Evolutionary conservation across 2,329 filamentous ascomycete species (phyloP).

Genomic region (Tolypocladium amazonense): DNA sequence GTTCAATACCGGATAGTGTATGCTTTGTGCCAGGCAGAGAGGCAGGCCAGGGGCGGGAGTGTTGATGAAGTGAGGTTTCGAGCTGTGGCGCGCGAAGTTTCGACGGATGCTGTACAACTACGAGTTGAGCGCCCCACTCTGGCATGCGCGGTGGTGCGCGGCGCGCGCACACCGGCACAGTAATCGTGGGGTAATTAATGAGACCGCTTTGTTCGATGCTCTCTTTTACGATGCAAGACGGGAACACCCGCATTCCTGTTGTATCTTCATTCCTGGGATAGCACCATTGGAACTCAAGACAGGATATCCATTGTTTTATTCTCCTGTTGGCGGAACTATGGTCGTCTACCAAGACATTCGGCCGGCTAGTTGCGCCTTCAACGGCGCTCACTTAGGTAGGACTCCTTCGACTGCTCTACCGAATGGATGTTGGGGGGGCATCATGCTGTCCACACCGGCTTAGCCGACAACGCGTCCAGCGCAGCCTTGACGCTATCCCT

Average conservation of each 20-base stretch:
- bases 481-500: constrained; percentile 20
- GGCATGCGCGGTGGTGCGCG: not conserved
- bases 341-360: not conserved
- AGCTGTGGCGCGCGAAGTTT: not conserved
- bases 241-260: not conserved
- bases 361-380: not conserved
- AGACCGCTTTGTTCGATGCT: not conserved
- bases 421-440: not conserved
- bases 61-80: not conserved
- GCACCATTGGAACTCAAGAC: not conserved
- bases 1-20: not conserved
- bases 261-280: not conserved
- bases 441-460: not conserved
- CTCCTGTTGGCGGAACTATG: no score
- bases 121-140: not conserved
- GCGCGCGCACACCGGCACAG: no score
- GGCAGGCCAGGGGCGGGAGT: not conserved
- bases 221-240: not conserved
- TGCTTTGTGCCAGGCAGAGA: not conserved
- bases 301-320: not conserved
- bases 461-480: constrained; percentile 8
- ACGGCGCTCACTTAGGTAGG: no score
- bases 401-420: no score
- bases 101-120: not conserved
- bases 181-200: not conserved